Evolutionary conservation across 495 filamentous ascomycete species (phyloP), one percentile per base, ranked within the genome.

Genomic region (Coniosporium apollinis): DNA sequence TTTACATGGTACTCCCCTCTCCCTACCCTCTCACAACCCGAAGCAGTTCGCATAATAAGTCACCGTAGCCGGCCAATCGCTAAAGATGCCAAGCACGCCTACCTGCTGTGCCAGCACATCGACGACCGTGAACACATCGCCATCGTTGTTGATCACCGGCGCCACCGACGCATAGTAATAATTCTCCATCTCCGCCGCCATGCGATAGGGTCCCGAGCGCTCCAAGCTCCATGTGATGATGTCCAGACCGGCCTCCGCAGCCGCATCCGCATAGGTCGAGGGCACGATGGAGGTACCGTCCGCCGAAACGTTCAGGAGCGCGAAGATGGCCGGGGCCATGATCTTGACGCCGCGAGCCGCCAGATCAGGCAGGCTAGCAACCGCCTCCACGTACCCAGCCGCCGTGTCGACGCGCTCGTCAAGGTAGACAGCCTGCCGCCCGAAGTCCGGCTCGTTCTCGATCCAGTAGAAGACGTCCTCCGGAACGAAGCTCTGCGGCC

Each of bases 31-130:
- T 39, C 8, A 33, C 11, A 64, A 34, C 3, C 64, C 66, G 32
- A 75, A 61, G 47, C 70, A 77, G 37, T 67, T 73, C 37, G 71
- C 71, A 54, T 72, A 77, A 33, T 72, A 77, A 3, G 65, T 73
- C 5, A 69, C 58, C 3, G 69, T 73, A 0, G 66, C 68, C 3
- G 62, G 61, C 72, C 72, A 77, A 46, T 75, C 72, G 7, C 66
- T 64, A 39, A 76, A 77, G 15, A 77, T 64, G 2, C 53, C 64
- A 14, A 51, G 47, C 9, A 70, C 66, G 2, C 66, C 66, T 5
- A 75, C 67, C 44, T 76, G 53, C 39, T 61, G 58, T 6, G 58
- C 63, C 30, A 77, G 39, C 11, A 72, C 68, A 44, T 76, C 67
- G 19, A 77, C 45, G 11, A 74, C 59, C 28, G 55, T 64, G 42